Conservation (phyloP, 352 stramenopile species). For the Globisporangium emineosum region DNA sequence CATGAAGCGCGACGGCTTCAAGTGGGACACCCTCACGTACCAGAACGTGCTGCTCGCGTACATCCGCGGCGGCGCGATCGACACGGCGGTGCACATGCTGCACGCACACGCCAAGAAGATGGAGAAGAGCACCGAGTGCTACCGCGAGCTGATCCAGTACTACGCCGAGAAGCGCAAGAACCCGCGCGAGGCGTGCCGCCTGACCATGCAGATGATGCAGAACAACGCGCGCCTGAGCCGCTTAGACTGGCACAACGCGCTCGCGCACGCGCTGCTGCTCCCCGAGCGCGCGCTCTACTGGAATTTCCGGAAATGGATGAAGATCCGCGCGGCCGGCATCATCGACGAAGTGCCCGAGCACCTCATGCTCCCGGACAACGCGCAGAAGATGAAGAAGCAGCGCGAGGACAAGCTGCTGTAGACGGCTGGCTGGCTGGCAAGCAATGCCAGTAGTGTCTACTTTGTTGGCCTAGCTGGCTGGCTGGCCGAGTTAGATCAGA, state of each 20-base stretch:
- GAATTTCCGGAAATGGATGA: slow-evolving; percentile 88
- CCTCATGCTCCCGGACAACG: slow-evolving; percentile 48
- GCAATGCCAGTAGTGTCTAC: no score
- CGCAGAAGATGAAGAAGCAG: slow-evolving; percentile 24
- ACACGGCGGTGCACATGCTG: slow-evolving; percentile 66
- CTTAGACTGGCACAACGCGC: slow-evolving; percentile 76
- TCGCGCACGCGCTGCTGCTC: slow-evolving; percentile 54
- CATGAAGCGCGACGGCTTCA: slow-evolving; percentile 56
- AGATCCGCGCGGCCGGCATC: slow-evolving; percentile 55
- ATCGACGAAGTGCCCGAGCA: slow-evolving; percentile 52
- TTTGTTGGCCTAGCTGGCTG: no score
- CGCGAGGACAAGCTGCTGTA: slow-evolving; percentile 14
- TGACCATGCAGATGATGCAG: slow-evolving; percentile 88
- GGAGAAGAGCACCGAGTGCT: slow-evolving; percentile 66
- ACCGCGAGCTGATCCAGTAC: slow-evolving; percentile 66
- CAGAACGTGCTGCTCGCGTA: slow-evolving; percentile 64
- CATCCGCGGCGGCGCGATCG: slow-evolving; percentile 50
- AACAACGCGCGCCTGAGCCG: slow-evolving; percentile 70
- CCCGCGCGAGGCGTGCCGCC: slow-evolving; percentile 52
- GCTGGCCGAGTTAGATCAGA: neutral
- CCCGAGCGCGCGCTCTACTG: slow-evolving; percentile 72
- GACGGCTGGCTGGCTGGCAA: no score
- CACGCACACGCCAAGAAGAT: slow-evolving; percentile 69
- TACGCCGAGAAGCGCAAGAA: slow-evolving; percentile 66
- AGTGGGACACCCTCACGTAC: slow-evolving; percentile 71